Evolutionary conservation across 2,329 filamentous ascomycete species (phyloP), one percentile per base, ranked within the genome.

Genomic region (Colletotrichum horii): DNA sequence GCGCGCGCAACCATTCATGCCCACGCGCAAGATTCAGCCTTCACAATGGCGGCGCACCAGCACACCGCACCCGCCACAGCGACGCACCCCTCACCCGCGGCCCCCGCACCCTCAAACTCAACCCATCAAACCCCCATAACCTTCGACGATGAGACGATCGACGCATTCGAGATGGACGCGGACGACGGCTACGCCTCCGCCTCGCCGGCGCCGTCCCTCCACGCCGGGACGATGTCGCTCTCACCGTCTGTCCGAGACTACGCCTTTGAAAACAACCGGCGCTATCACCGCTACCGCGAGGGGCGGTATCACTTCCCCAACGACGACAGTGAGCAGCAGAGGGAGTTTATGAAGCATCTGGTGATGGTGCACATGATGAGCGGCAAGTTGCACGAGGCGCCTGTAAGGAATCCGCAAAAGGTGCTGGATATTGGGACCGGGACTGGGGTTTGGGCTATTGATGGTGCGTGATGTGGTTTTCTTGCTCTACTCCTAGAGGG

Each of bases 381-480:
- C 4, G 82, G 79, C 15, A 83, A 78, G 28, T 83, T 88, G 6
- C 87, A 82, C 79, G 85, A 87, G 76, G 85, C 87, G 5, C 87
- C 87, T 1, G 80, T 86, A 14, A 82, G 81, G 16, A 84, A 84
- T 6, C 87, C 86, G 4, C 78, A 80, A 8, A 80, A 80, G n/a
- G 81, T 87, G 8, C 80, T 87, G 36, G 87, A 89, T 68, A 80
- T 89, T 34, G 87, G 83, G 12, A 89, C 87, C 0, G 87, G 87
- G 6, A 84, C 83, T 2, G 87, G 87, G 2, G 88, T 91, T 76
- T 93, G 92, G 92, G 91, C 92, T 14, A 91, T 94, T 66, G 90
- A 93, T 79, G 90, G 83, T 84, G 78, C 32, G 81, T 73, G 3
- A 2, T 15, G 8, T 15, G 5, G 14, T 68, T 36, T 24, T 2